A percentile compares a stretch with the other conserved stretches of the same genome.
These are phyloP conservation scores for Scleroderma citrinum DNA, from an alignment of 768 basidiomycete species.

Conservation along the genomic window DNA sequence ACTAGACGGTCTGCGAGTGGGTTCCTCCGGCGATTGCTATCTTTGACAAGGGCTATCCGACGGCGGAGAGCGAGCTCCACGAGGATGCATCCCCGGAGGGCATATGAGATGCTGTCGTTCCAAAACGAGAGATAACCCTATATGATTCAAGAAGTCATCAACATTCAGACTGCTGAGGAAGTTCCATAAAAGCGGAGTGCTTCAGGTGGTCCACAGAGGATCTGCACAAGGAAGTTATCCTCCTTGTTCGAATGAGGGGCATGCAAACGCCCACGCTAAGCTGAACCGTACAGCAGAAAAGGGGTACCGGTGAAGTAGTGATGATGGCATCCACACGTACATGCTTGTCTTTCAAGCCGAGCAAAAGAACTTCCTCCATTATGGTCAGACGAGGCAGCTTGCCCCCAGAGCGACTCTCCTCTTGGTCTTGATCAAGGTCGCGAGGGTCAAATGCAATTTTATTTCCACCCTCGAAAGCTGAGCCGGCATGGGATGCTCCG, in stretches of 20 bases:
- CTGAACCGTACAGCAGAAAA: conserved; percentile 4
- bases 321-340: conserved; percentile 36
- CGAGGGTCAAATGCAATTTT: conserved; percentile 93
- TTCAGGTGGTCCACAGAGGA: conserved; percentile 4
- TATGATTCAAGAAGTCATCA: conserved; percentile 5
- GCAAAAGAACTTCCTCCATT: conserved; percentile 92
- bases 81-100: conserved; percentile 95
- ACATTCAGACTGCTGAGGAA: neutral
- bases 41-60: conserved; percentile 85
- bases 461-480: conserved; percentile 79
- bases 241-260: neutral
- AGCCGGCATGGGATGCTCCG: conserved; percentile 56
- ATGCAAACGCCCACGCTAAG: conserved; percentile 6
- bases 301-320: conserved; percentile 1
- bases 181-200: conserved; percentile 17
- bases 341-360: conserved; percentile 96
- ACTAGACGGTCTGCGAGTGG: conserved; percentile 79
- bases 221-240: neutral
- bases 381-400: conserved; percentile 83
- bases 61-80: conserved; percentile 95
- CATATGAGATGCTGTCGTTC: conserved; percentile 99
- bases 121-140: conserved; percentile 96
- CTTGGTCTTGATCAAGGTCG: conserved; percentile 71
- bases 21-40: conserved; percentile 65
- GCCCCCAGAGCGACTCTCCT: conserved; percentile 59